Base-by-base conservation (phyloP, 495 filamentous ascomycete genomes). In the Bombardia bombarda region DNA sequence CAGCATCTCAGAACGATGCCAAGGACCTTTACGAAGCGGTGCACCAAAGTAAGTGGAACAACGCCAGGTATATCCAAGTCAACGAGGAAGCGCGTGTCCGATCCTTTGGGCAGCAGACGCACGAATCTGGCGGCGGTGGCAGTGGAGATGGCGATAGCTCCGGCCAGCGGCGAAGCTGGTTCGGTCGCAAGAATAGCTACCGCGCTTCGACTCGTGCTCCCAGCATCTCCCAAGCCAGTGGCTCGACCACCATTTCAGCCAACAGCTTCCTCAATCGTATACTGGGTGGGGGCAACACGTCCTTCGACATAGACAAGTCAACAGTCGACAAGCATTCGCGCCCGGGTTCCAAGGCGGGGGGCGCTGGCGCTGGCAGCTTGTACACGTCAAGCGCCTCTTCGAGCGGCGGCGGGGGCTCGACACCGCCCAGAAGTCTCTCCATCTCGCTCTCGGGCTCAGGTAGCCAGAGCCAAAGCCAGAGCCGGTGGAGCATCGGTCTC, bases 31-130 rank as follows among this genome's bases (percentile, higher is more conserved):
- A 95, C 61, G 72, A 72, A 42, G 73, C 89, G 14, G 87, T 96
- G 43, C 92, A 96, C 55, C 72, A 79, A 25, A 77, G 87, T 17
- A 78, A 87, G 40, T 81, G 88, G 55, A 83, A 90, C 62, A 96
- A 95, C 54, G 83, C 87, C 7, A 88, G 83, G 23, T 95, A 86
- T 59, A 86, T 88, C 48, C 83, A 84, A 2, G 75, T 96, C 14
- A 85, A 90, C 42, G 63, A 75, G 32, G 71, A 75, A 33, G 71
- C 74, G 3, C 72, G 71, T 1, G 51, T 74, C 32, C 58, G 69
- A 20, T 59, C 61, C 9, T 78, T 73, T 53, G 73, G 73, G 1
- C 62, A 67, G 7, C 60, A 65, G 43, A 46, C 64, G 23, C 45
- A 50, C 7, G 32, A 36, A 10, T 7, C 20, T 48, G 45, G 24